Percentiles rank a stretch among this genome's conserved stretches.
phyloP scores from a whole-genome alignment of 129 eudicot species.

The carrot (Daucus carota) region DH1_v3.0 NC_030383.2:58666501-58667000 shows the following conservation, averaged over 20 bases:
- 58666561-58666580: too few relatives aligned
- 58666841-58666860: not conserved
- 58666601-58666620: not conserved
- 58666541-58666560: too few relatives aligned
- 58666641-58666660: not conserved
- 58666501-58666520: too few relatives aligned
- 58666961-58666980: not conserved
- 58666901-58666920: not conserved
- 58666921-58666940: not conserved
- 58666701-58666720: slow-evolving; percentile 65
- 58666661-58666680: slow-evolving; percentile 8
- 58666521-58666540: too few relatives aligned
- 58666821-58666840: not conserved
- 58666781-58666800: not conserved
- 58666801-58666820: not conserved
- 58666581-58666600: not conserved
- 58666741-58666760: slow-evolving; percentile 87
- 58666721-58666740: slow-evolving; percentile 77
- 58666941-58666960: not conserved
- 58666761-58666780: slow-evolving; percentile 7
- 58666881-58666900: not conserved
- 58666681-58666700: slow-evolving; percentile 77
- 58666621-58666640: not conserved
- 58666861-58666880: not conserved
- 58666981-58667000: not conserved